phyloP scores from a whole-genome alignment of 208 protist genomes.

The Trypanosoma vivax region DNA sequence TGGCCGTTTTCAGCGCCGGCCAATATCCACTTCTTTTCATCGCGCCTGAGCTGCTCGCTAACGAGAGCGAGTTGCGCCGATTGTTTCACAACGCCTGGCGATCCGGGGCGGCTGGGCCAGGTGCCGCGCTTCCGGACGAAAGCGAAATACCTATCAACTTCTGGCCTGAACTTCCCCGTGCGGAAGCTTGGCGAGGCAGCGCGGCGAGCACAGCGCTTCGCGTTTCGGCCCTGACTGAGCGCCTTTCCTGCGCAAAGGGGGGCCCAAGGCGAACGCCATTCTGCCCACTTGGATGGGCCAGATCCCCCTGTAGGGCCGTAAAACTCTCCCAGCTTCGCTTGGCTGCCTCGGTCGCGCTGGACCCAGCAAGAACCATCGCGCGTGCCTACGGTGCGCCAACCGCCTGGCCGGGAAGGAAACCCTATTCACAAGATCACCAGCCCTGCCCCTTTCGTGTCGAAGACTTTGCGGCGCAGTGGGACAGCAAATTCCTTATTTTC shows the following conservation, averaged over 20 bases:
- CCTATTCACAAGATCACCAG: not conserved
- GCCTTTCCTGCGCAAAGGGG: not conserved
- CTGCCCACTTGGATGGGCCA: constrained; percentile 4
- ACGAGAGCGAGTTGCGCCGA: constrained; percentile 2
- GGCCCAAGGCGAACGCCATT: constrained; percentile 11
- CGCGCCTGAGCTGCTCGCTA: constrained; percentile 1
- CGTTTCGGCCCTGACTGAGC: constrained; percentile 2
- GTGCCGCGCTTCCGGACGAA: too few relatives aligned
- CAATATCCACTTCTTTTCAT: constrained; percentile 11
- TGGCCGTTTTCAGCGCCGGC: not conserved
- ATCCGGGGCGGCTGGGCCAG: too few relatives aligned
- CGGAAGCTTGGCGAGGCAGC: not conserved
- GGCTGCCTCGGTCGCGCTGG: not conserved
- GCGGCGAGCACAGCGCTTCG: constrained; percentile 1
- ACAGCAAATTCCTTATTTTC: constrained; percentile 20
- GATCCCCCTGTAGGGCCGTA: not conserved
- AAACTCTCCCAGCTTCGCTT: constrained; percentile 9
- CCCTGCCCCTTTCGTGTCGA: constrained; percentile 9
- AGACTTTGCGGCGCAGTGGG: constrained; percentile 21
- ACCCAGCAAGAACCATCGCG: constrained; percentile 1
- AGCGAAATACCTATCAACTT: not conserved
- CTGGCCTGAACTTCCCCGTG: not conserved
- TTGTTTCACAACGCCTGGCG: too few relatives aligned
- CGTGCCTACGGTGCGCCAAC: constrained; percentile 3
- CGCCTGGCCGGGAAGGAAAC: not conserved